A percentile compares a stretch with the other conserved stretches of the same genome.
Conservation (phyloP, 805 yeast genomes). For the Yamadazyma kitorensis region DNA sequence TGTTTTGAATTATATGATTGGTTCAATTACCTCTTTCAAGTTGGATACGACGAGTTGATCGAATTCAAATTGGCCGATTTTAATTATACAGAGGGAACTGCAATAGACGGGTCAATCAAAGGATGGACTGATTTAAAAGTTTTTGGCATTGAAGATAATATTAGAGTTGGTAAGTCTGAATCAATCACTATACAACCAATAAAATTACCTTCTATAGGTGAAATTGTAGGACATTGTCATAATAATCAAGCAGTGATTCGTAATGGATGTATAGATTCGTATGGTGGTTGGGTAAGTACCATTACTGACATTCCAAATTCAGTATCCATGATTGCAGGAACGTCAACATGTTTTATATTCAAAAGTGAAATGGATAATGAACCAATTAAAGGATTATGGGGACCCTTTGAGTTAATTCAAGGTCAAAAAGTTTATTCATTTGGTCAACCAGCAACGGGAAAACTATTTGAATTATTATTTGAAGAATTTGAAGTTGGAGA, state of each 20-base stretch:
- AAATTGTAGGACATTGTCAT: conserved; percentile 16
- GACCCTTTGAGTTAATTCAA: conserved; percentile 41
- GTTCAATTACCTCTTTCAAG: conserved; percentile 28
- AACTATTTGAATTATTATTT: conserved; percentile 47
- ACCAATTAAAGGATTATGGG: conserved; percentile 53
- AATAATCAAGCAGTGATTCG: conserved; percentile 19
- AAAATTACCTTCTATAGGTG: conserved; percentile 16
- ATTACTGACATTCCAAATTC: conserved; percentile 17
- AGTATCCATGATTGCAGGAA: conserved; percentile 59
- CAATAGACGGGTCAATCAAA: conserved; percentile 55
- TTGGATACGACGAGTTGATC: conserved; percentile 16
- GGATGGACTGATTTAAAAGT: conserved; percentile 46
- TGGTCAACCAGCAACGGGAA: conserved; percentile 61
- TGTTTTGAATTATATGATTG: conserved; percentile 56
- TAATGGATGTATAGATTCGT: conserved; percentile 60
- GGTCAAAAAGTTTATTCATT: conserved; percentile 40
- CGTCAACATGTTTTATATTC: conserved; percentile 54
- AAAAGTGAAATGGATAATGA: conserved; percentile 16
- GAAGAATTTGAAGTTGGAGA: conserved; percentile 18
- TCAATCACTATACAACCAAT: conserved; percentile 2
- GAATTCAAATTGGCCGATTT: conserved; percentile 5
- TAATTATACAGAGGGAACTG: conserved; percentile 17
- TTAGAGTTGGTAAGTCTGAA: conserved; percentile 30
- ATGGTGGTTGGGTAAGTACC: conserved; percentile 51
- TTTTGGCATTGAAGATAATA: conserved; percentile 18